Base-by-base conservation (phyloP, 768 basidiomycete species). In the Cystofilobasidium bisporidii region DNA sequence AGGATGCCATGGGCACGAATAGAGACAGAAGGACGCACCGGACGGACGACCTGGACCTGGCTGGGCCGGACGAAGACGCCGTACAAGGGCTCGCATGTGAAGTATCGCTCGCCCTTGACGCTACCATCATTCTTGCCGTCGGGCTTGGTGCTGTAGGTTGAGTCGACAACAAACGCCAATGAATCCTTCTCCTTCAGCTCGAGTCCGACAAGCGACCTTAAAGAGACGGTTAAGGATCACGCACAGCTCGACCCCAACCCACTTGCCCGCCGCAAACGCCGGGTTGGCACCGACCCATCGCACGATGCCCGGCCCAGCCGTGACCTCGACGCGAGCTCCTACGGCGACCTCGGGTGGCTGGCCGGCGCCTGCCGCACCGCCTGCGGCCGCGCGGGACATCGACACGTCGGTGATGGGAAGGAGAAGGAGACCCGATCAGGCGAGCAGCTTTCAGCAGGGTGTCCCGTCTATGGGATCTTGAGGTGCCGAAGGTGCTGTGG, bases 121-220 rank as follows among this genome's bases (percentile, higher is more conserved):
- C 85, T 83, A 1, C 96, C 96, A 72, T 98, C 89, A 80, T 99
- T 99, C 85, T 98, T 99, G 45, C 96, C 96, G 55, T 83, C 86
- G 11, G 84, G 78, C 72, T 32, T 33, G n/a, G 24, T 56, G 43
- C 56, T 18, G 36, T n/a, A n/a, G n/a, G n/a, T n/a, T n/a, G n/a
- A n/a, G n/a, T n/a, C n/a, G n/a, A n/a, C n/a, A n/a, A n/a, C n/a
- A n/a, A n/a, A n/a, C n/a, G n/a, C n/a, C n/a, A n/a, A n/a, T n/a
- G n/a, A n/a, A n/a, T n/a, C n/a, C n/a, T n/a, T n/a, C n/a, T n/a
- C n/a, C n/a, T n/a, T n/a, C n/a, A n/a, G n/a, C n/a, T n/a, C n/a
- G n/a, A n/a, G n/a, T n/a, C n/a, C n/a, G n/a, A n/a, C n/a, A n/a
- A n/a, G n/a, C n/a, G n/a, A n/a, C n/a, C n/a, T n/a, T n/a, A n/a